Evolutionary conservation across 2,329 filamentous ascomycete genomes (phyloP).

Genomic region (Penicillium decumbens): DNA sequence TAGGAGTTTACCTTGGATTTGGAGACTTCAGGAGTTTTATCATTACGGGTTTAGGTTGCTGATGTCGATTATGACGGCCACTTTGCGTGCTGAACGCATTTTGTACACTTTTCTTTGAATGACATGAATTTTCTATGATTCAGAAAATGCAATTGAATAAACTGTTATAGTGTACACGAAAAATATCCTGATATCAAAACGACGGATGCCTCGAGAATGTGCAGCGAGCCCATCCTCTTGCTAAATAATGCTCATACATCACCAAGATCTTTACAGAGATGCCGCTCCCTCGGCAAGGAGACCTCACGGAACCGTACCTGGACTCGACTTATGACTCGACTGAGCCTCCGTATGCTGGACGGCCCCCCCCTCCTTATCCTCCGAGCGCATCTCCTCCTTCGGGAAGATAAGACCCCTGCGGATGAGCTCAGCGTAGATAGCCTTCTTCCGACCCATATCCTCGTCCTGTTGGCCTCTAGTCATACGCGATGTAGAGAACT

Average conservation of each 20-base stretch:
- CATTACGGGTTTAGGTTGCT: neutral
- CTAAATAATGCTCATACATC: neutral
- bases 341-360: neutral
- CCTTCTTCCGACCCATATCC: constrained; percentile 70
- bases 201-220: constrained; percentile 1
- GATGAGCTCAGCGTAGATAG: constrained; percentile 66
- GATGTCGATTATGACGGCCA: neutral
- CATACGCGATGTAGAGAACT: constrained; percentile 59
- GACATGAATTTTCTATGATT: constrained; percentile 1
- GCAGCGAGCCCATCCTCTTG: neutral
- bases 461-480: constrained; percentile 69
- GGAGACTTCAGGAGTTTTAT: neutral
- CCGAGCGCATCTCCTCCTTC: neutral
- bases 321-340: neutral
- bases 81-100: neutral
- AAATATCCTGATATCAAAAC: constrained; percentile 15
- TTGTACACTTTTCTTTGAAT: constrained; percentile 6
- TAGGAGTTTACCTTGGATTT: constrained; percentile 3
- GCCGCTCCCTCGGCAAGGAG: neutral
- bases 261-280: constrained; percentile 6
- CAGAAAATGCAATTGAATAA: constrained; percentile 11
- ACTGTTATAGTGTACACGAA: constrained; percentile 27
- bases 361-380: neutral
- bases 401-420: constrained; percentile 57
- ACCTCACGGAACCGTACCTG: too few relatives aligned